Evolutionary conservation across 179 eudicot species (phyloP).

Genomic region (Monotropa hypopitys): DNA sequence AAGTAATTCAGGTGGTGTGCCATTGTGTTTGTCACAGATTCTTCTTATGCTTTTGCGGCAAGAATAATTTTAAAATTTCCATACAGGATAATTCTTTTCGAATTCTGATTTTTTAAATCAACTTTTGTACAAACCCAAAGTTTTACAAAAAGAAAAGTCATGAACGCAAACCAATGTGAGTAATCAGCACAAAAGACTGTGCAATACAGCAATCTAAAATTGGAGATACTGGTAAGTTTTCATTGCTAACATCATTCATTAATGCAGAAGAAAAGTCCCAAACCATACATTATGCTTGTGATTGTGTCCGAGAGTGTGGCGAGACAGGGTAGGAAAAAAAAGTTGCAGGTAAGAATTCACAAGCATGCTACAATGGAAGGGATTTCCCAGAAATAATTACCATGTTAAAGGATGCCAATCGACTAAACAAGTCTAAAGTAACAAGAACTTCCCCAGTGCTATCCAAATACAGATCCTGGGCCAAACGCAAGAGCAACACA

Average conservation of each 20-base stretch:
- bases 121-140: background rate
- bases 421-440: conserved; percentile 64
- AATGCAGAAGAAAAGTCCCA: background rate
- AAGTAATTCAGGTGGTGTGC: too few species aligned
- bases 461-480: conserved; percentile 44
- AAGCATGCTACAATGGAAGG: background rate
- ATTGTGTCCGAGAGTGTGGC: background rate
- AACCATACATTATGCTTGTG: background rate
- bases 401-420: conserved; percentile 66
- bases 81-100: background rate
- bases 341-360: background rate
- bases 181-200: background rate
- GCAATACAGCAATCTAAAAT: background rate
- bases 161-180: background rate
- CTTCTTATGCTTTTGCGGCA: background rate
- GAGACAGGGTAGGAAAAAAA: background rate
- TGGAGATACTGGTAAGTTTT: background rate
- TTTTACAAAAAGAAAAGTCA: background rate
- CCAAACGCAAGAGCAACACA: conserved; percentile 69
- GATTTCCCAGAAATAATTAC: conserved; percentile 23
- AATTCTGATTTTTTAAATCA: background rate
- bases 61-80: background rate
- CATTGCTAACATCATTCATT: background rate
- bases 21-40: background rate
- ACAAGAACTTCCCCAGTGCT: conserved; percentile 46